phyloP scores from a whole-genome alignment of 179 eudicot species.

The Silene noctiflora region DNA sequence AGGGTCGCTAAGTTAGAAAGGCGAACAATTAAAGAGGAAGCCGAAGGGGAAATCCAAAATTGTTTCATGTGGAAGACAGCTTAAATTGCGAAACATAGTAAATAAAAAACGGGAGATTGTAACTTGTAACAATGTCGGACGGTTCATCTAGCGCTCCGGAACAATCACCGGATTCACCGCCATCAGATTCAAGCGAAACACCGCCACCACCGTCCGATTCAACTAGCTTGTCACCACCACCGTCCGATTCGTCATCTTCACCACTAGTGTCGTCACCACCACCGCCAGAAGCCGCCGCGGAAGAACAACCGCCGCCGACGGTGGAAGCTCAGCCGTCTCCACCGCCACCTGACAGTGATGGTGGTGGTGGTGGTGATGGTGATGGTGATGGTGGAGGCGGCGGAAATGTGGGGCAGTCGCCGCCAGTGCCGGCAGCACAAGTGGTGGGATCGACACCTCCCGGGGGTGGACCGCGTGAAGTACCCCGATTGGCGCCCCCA shows the following conservation, averaged over 20 bases:
- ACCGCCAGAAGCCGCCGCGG: conserved; percentile 16
- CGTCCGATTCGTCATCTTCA: conserved; percentile 14
- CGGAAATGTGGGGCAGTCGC: not conserved
- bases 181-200: not conserved
- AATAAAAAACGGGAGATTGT: conserved; percentile 14
- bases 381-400: not conserved
- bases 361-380: too few relatives aligned
- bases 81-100: not conserved
- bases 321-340: conserved; percentile 21
- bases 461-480: not conserved
- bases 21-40: conserved; percentile 26
- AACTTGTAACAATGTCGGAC: conserved; percentile 19
- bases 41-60: conserved; percentile 16
- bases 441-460: conserved; percentile 25
- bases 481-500: conserved; percentile 5
- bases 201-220: conserved; percentile 19
- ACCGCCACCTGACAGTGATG: not conserved
- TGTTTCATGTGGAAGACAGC: conserved; percentile 18
- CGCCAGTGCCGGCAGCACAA: not conserved
- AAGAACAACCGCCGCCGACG: conserved; percentile 28
- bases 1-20: conserved; percentile 25
- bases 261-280: conserved; percentile 19
- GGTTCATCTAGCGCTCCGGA: conserved; percentile 24
- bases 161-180: conserved; percentile 13
- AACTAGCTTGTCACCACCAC: conserved; percentile 11